phyloP scores from a whole-genome alignment of 106 monocot genomes.

The Alisma plantagoaquatica region DNA sequence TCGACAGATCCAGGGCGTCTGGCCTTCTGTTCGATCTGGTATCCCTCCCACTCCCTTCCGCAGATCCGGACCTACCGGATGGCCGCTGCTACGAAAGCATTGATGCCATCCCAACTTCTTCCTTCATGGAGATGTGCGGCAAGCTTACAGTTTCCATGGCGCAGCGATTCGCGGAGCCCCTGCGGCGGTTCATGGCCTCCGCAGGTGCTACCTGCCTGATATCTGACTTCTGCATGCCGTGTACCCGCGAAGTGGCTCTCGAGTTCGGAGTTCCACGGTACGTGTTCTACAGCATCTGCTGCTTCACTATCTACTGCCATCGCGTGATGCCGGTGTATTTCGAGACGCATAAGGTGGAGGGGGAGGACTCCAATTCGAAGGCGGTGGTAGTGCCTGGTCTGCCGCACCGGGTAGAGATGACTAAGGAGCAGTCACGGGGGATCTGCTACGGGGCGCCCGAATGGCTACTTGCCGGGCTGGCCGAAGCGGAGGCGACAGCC shows the following conservation, averaged over 20 bases:
- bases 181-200: not conserved
- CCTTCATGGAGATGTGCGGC: not conserved
- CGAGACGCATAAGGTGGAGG: not conserved
- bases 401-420: conserved; percentile 23
- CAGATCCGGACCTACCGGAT: conserved; percentile 1
- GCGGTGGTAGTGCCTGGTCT: conserved; percentile 18
- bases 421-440: conserved; percentile 1
- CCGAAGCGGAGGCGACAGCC: conserved; percentile 5
- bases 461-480: no score
- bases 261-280: conserved; percentile 22
- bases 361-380: not conserved
- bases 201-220: conserved; percentile 30
- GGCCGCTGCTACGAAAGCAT: conserved; percentile 27
- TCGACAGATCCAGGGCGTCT: conserved; percentile 5
- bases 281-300: conserved; percentile 22
- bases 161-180: no score
- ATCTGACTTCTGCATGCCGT: conserved; percentile 24
- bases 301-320: conserved; percentile 5
- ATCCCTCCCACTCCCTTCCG: conserved; percentile 29
- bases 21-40: conserved; percentile 2
- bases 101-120: no score
- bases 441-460: no score
- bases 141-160: no score
- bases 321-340: not conserved
- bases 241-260: conserved; percentile 23